phyloP scores from a whole-genome alignment of 208 protist species.

The Trypanosomatidae sp. region DNA sequence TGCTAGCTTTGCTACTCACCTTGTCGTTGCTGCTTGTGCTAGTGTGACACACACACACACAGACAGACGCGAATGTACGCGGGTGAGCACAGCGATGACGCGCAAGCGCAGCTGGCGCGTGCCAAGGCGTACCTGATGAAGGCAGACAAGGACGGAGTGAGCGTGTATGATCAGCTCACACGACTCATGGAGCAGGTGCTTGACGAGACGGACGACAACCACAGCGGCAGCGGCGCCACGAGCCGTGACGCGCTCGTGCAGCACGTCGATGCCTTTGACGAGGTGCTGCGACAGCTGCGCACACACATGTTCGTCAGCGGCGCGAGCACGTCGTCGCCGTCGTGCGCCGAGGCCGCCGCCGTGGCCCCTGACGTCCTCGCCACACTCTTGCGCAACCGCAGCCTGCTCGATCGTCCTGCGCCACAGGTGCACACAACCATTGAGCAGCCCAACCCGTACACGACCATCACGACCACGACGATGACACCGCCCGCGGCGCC shows the following conservation, averaged over 20 bases:
- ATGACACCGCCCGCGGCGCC: slow-evolving; percentile 68
- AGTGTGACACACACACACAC: not conserved
- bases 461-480: slow-evolving; percentile 82
- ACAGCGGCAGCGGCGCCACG: no score
- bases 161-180: slow-evolving; percentile 86
- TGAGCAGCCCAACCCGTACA: slow-evolving; percentile 85
- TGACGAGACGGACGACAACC: slow-evolving; percentile 55
- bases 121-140: slow-evolving; percentile 85
- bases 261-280: slow-evolving; percentile 58
- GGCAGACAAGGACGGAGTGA: slow-evolving; percentile 78
- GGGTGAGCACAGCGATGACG: no score
- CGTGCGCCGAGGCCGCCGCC: slow-evolving; percentile 36
- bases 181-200: slow-evolving; percentile 73
- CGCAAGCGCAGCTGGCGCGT: slow-evolving; percentile 59
- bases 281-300: slow-evolving; percentile 63
- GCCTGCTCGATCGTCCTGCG: slow-evolving; percentile 57
- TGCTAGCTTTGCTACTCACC: no score
- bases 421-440: slow-evolving; percentile 74
- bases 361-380: slow-evolving; percentile 51
- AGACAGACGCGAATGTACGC: slow-evolving; percentile 1
- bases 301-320: slow-evolving; percentile 70
- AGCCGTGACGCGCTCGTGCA: slow-evolving; percentile 52
- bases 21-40: no score
- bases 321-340: slow-evolving; percentile 48
- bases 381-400: slow-evolving; percentile 54